These are phyloP conservation scores for Rhizopus delemar DNA, from an alignment of 371 early-diverging fungal genomes.

Conservation along the genomic window DNA sequence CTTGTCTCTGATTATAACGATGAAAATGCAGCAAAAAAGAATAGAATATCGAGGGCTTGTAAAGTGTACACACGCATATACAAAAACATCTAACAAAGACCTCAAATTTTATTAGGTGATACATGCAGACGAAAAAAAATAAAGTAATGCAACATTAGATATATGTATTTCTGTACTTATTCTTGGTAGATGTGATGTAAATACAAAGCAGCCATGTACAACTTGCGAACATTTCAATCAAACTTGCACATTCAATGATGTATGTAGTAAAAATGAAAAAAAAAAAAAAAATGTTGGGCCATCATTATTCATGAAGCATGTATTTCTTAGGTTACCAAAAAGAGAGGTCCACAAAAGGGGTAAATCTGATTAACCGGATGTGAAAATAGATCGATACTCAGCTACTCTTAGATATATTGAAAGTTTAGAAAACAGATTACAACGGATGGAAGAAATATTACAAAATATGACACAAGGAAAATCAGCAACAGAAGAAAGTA, in stretches of 20 bases:
- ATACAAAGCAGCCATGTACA: conserved; percentile 37
- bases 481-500: neutral
- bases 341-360: conserved; percentile 56
- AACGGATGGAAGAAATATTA: conserved; percentile 43
- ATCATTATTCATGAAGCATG: neutral
- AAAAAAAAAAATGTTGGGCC: neutral
- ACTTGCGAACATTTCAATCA: conserved; percentile 45
- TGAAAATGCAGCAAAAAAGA: conserved; percentile 15
- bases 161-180: neutral
- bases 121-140: conserved; percentile 50
- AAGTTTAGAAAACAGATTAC: conserved; percentile 38
- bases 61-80: conserved; percentile 9
- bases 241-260: conserved; percentile 52
- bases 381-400: conserved; percentile 1
- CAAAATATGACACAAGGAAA: conserved; percentile 5
- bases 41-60: conserved; percentile 46
- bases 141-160: conserved; percentile 24
- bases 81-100: neutral
- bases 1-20: neutral
- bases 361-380: conserved; percentile 11
- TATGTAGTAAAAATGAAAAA: conserved; percentile 28
- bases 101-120: conserved; percentile 33
- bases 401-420: conserved; percentile 40
- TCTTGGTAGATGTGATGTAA: conserved; percentile 42
- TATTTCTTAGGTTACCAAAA: conserved; percentile 35